A percentile compares a stretch with the other conserved stretches of the same genome.
phyloP scores from a whole-genome alignment of 1,139 yeast species.

The Magnusiomyces magnusii region DNA sequence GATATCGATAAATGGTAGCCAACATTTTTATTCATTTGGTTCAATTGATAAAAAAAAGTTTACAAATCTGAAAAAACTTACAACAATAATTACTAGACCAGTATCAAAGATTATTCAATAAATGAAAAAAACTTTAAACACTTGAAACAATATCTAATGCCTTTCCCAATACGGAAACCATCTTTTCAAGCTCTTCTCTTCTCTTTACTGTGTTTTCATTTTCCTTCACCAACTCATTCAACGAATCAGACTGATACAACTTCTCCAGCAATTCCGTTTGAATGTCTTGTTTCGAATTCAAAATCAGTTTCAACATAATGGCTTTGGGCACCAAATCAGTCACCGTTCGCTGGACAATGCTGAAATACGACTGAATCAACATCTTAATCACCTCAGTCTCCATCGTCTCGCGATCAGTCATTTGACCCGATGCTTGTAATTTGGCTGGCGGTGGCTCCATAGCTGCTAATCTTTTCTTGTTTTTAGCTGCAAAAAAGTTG shows the following conservation, averaged over 20 bases:
- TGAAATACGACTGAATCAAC: slow-evolving; percentile 80
- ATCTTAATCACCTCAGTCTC: slow-evolving; percentile 96
- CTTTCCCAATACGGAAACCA: slow-evolving; percentile 84
- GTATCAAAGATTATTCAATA: neutral
- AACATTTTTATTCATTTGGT: no score
- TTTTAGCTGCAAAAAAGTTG: slow-evolving; percentile 86
- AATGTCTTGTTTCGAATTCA: slow-evolving; percentile 74
- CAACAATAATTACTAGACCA: neutral
- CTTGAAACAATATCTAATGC: slow-evolving; percentile 90
- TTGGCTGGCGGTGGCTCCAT: slow-evolving; percentile 98
- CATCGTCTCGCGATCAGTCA: slow-evolving; percentile 92
- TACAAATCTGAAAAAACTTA: no score
- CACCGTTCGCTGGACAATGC: slow-evolving; percentile 88
- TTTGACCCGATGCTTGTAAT: slow-evolving; percentile 86
- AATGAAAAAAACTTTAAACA: slow-evolving; percentile 38
- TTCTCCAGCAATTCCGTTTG: slow-evolving; percentile 86
- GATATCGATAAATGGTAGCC: no score
- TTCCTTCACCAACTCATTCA: slow-evolving; percentile 77
- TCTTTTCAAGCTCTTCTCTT: slow-evolving; percentile 88
- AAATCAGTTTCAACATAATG: slow-evolving; percentile 83
- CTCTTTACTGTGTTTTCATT: slow-evolving; percentile 89
- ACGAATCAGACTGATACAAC: slow-evolving; percentile 61
- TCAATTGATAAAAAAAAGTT: no score
- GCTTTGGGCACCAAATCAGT: slow-evolving; percentile 95
- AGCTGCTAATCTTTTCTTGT: slow-evolving; percentile 87